These are phyloP conservation scores for Protomyces inouyei DNA, from an alignment of 1,139 yeast genomes.

Conservation along the genomic window DNA sequence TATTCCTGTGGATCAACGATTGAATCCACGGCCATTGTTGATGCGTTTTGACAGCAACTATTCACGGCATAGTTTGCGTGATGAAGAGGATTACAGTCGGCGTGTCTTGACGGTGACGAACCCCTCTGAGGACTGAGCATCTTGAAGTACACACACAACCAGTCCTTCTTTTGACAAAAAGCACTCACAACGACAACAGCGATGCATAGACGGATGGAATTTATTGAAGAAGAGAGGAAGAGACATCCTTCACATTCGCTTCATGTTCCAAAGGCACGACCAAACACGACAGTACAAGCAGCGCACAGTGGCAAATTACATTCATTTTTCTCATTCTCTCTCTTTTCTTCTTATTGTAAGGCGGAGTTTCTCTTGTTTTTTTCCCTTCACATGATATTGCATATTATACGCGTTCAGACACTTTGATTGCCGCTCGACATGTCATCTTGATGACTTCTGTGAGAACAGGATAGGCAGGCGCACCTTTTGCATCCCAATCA, in stretches of 20 bases:
- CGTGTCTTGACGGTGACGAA: conserved; percentile 66
- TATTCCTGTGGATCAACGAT: conserved; percentile 53
- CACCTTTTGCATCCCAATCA: conserved; percentile 76
- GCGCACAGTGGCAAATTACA: background rate
- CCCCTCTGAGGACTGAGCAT: conserved; percentile 41
- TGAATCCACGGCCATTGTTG: conserved; percentile 64
- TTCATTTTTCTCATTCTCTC: background rate
- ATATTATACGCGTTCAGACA: conserved; percentile 27
- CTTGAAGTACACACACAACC: background rate
- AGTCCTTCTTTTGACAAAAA: background rate
- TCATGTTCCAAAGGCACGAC: no score
- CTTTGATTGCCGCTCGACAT: conserved; percentile 29
- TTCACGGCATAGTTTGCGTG: conserved; percentile 62
- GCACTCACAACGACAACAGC: background rate
- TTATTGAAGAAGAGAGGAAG: no score
- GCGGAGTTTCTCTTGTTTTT: background rate
- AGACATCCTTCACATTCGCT: no score
- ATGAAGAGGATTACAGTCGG: conserved; percentile 68
- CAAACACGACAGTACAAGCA: background rate
- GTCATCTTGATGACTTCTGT: conserved; percentile 85
- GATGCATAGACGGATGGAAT: background rate
- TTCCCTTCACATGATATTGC: background rate
- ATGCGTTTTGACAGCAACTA: conserved; percentile 50
- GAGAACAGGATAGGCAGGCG: conserved; percentile 81
- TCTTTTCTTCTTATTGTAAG: background rate